phyloP scores from a whole-genome alignment of 495 filamentous ascomycete species.

The Penicillium atrosanguineum region DNA sequence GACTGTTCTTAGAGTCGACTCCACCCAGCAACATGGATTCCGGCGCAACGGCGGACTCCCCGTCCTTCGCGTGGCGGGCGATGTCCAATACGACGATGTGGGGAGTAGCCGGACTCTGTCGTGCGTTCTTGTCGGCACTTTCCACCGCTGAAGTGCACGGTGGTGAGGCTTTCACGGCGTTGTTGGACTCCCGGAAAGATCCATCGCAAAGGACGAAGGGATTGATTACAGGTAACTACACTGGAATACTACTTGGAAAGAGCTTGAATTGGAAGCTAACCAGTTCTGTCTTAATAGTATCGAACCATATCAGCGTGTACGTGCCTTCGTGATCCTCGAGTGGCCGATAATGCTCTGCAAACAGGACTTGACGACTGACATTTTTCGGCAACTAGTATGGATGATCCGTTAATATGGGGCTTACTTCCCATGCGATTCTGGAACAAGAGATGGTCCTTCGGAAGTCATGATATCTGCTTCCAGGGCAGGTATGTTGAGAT shows the following conservation, averaged over 20 bases:
- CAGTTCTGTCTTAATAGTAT: conserved; percentile 53
- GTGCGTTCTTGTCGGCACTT: conserved; percentile 42
- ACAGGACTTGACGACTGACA: conserved; percentile 27
- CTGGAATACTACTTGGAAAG: not conserved
- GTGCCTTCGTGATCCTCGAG: conserved; percentile 44
- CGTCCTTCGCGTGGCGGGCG: conserved; percentile 44
- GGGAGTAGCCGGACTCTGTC: conserved; percentile 44
- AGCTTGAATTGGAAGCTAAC: conserved; percentile 11
- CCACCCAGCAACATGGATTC: conserved; percentile 36
- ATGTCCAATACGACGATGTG: conserved; percentile 43
- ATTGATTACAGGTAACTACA: conserved; percentile 72
- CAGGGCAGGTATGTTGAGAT: conserved; percentile 32
- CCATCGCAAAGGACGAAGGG: conserved; percentile 67
- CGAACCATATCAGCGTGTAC: conserved; percentile 95
- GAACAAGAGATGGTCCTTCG: conserved; percentile 82
- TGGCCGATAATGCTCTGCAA: conserved; percentile 5
- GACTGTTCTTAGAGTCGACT: conserved; percentile 22
- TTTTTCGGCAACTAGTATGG: conserved; percentile 57
- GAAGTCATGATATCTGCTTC: conserved; percentile 89
- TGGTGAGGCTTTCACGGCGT: conserved; percentile 67
- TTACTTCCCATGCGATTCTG: conserved; percentile 70
- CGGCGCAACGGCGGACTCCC: conserved; percentile 40
- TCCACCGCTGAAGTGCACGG: conserved; percentile 62
- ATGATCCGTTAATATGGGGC: conserved; percentile 94
- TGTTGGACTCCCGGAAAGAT: conserved; percentile 71